Evolutionary conservation across 2,329 filamentous ascomycete genomes (phyloP).

Genomic region (Trichocomaceae sp.): DNA sequence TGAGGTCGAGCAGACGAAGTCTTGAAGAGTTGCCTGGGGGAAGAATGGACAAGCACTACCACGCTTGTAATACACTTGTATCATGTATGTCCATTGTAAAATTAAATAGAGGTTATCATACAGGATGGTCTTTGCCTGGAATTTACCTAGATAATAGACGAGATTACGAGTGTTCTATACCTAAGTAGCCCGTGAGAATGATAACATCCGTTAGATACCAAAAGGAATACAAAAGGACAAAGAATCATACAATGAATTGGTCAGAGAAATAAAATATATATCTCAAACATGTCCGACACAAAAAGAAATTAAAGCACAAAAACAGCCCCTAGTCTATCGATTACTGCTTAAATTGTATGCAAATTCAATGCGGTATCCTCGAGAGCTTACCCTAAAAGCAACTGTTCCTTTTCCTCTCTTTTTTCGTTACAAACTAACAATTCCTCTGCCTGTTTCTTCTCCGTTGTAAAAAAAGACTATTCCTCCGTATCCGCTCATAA

Average conservation of each 20-base stretch:
- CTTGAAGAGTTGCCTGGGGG: conserved; percentile 2
- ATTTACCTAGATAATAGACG: too few relatives aligned
- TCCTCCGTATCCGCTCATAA: background rate
- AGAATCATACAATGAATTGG: background rate
- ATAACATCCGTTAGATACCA: background rate
- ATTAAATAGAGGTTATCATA: too few relatives aligned
- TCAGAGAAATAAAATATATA: background rate
- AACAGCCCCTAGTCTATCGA: background rate
- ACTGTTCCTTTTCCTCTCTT: background rate
- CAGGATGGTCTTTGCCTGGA: too few relatives aligned
- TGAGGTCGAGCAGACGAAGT: background rate
- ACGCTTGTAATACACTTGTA: background rate
- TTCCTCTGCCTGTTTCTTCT: background rate
- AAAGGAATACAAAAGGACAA: background rate
- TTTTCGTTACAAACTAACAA: background rate
- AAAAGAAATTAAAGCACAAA: background rate
- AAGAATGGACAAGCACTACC: background rate
- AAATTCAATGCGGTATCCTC: background rate
- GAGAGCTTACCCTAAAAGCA: background rate
- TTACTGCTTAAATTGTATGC: background rate
- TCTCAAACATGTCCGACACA: background rate
- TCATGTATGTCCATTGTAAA: background rate
- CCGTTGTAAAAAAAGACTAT: background rate
- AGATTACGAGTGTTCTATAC: too few relatives aligned
- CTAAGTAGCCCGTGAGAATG: background rate